These are phyloP conservation scores for Exophiala sp. DNA, from an alignment of 2,329 filamentous ascomycete genomes.

Conservation along the genomic window DNA sequence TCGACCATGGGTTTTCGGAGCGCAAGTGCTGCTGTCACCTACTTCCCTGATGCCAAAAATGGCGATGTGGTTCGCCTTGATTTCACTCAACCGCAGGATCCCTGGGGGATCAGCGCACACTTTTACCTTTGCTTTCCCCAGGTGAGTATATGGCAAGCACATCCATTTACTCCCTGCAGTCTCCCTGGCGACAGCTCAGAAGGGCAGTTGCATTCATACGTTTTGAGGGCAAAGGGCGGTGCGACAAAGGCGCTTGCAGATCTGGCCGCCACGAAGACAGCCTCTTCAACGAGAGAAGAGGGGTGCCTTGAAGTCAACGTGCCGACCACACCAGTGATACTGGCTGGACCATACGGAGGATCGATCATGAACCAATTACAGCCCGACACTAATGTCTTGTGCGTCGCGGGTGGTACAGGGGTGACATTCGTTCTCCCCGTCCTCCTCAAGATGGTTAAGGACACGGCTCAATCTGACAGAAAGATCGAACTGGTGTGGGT, in stretches of 20 bases:
- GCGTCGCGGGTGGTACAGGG: conserved; percentile 57
- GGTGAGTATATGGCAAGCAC: conserved; percentile 66
- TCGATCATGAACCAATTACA: conserved; percentile 9
- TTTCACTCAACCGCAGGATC: conserved; percentile 57
- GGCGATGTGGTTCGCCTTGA: conserved; percentile 65
- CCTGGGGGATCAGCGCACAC: conserved; percentile 67
- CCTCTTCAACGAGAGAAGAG: neutral
- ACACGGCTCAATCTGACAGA: conserved; percentile 32
- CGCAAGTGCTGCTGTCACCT: conserved; percentile 49
- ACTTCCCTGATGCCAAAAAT: conserved; percentile 55
- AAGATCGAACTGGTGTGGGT: conserved; percentile 64
- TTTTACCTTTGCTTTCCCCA: conserved; percentile 68
- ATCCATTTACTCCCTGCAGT: conserved; percentile 65
- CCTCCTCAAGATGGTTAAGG: conserved; percentile 40
- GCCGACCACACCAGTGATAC: conserved; percentile 53
- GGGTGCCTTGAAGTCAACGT: conserved; percentile 32
- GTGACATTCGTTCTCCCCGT: conserved; percentile 57
- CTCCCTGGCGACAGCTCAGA: conserved; percentile 37
- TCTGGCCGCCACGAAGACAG: conserved; percentile 33
- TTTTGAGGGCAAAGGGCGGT: conserved; percentile 43
- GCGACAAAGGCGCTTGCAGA: conserved; percentile 57
- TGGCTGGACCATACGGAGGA: conserved; percentile 62
- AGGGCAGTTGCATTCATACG: conserved; percentile 33
- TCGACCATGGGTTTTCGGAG: conserved; percentile 54
- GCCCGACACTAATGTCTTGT: conserved; percentile 47